These are phyloP conservation scores for Zizania latifolia DNA, from an alignment of 176 grass and related monocot genomes.

Conservation along the genomic window DNA sequence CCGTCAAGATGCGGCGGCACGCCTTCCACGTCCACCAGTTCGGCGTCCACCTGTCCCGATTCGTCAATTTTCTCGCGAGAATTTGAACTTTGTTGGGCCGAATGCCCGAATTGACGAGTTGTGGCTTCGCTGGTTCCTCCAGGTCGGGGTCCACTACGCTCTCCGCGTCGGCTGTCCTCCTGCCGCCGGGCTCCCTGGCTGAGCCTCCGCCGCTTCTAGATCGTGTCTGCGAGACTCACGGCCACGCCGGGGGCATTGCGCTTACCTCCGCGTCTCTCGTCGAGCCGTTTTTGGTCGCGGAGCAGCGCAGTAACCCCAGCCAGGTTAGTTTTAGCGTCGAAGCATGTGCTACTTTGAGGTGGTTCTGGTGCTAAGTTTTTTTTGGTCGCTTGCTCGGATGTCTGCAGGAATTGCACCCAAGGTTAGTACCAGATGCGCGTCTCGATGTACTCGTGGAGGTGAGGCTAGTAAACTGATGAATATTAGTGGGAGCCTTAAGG, in stretches of 20 bases:
- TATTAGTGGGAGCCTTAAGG: neutral
- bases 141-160: conserved; percentile 80
- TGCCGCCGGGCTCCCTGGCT: conserved; percentile 45
- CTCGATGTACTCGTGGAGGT: conserved; percentile 89
- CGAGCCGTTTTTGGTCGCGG: conserved; percentile 61
- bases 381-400: conserved; percentile 20
- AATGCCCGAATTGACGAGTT: neutral
- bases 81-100: neutral
- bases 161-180: conserved; percentile 69
- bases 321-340: conserved; percentile 35
- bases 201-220: conserved; percentile 36
- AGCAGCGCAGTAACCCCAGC: conserved; percentile 49
- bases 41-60: neutral
- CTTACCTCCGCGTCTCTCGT: conserved; percentile 59
- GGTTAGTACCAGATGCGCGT: conserved; percentile 43
- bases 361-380: neutral
- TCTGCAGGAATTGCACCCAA: conserved; percentile 51
- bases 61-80: neutral
- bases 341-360: neutral
- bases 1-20: conserved; percentile 80
- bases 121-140: conserved; percentile 22
- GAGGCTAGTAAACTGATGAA: neutral
- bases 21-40: conserved; percentile 90
- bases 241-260: conserved; percentile 44
- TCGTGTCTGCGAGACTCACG: conserved; percentile 39